These are phyloP conservation scores for Dothideomycetes sp. DNA, from an alignment of 2,329 filamentous ascomycete species.

Conservation along the genomic window DNA sequence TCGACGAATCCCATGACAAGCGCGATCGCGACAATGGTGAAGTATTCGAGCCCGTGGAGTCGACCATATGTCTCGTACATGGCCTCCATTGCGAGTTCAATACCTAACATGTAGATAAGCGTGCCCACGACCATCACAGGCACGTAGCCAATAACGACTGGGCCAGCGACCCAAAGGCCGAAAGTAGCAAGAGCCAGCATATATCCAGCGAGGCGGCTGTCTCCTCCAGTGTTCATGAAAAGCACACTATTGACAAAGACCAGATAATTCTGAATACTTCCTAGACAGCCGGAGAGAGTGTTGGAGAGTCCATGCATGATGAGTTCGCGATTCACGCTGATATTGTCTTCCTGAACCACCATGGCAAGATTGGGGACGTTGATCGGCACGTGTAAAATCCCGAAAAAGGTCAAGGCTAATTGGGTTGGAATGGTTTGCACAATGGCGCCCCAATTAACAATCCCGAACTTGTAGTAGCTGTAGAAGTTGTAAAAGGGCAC, in stretches of 20 bases:
- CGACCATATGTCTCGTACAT: constrained; percentile 82
- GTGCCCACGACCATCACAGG: constrained; percentile 95
- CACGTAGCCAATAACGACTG: constrained; percentile 82
- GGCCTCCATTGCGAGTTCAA: constrained; percentile 82
- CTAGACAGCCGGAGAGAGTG: constrained; percentile 71
- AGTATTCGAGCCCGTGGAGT: constrained; percentile 74
- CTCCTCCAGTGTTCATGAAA: constrained; percentile 86
- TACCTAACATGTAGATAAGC: constrained; percentile 87
- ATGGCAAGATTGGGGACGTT: constrained; percentile 91
- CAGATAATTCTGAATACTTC: constrained; percentile 91
- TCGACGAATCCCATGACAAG: constrained; percentile 95
- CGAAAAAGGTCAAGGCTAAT: constrained; percentile 95
- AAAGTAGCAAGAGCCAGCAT: constrained; percentile 73
- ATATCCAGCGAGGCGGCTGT: constrained; percentile 74
- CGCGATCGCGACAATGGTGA: constrained; percentile 81
- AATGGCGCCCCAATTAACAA: constrained; percentile 72
- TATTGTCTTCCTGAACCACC: constrained; percentile 82
- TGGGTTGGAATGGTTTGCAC: constrained; percentile 82
- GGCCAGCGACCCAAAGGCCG: constrained; percentile 74
- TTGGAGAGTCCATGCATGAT: constrained; percentile 92
- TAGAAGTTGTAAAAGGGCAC: constrained; percentile 98
- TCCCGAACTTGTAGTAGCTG: constrained; percentile 60
- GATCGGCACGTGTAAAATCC: constrained; percentile 92
- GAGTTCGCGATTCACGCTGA: constrained; percentile 81
- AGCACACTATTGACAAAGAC: constrained; percentile 97